A percentile compares a stretch with the other conserved stretches of the same genome.
Evolutionary conservation across 169 alveolate genomes (phyloP).

Genomic region (Eimeria mitis): DNA sequence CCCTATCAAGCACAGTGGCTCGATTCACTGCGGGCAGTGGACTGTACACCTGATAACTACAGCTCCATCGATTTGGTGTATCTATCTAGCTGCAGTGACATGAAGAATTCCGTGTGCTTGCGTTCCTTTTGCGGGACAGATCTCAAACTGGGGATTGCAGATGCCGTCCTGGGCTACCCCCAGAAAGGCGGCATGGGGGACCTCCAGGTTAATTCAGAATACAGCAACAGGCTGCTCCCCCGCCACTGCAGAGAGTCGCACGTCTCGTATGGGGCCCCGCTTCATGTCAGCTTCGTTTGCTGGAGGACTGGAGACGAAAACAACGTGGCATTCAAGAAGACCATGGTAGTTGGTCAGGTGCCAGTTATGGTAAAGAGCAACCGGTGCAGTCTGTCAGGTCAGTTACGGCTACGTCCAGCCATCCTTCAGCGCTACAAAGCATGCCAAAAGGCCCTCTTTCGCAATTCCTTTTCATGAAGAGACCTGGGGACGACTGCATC

Average conservation of each 20-base stretch:
- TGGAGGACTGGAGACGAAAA: slow-evolving; percentile 42
- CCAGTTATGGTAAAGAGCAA: slow-evolving; percentile 99
- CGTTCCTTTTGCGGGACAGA: slow-evolving; percentile 3
- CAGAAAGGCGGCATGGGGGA: slow-evolving; percentile 40
- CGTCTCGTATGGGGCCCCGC: slow-evolving; percentile 83
- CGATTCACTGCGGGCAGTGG: neutral
- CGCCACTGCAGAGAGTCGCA: slow-evolving; percentile 82
- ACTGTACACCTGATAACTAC: neutral
- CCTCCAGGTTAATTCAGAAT: slow-evolving; percentile 24
- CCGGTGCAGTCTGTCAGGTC: slow-evolving; percentile 89
- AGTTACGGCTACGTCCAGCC: neutral
- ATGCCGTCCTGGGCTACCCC: slow-evolving; percentile 46
- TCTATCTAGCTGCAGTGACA: neutral
- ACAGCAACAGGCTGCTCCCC: slow-evolving; percentile 68
- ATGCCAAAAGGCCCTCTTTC: neutral
- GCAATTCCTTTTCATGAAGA: neutral
- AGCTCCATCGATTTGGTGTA: neutral
- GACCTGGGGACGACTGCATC: neutral
- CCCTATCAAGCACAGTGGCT: neutral
- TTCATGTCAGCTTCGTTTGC: slow-evolving; percentile 63
- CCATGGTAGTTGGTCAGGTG: slow-evolving; percentile 95
- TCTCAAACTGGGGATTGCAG: slow-evolving; percentile 49
- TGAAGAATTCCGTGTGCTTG: neutral
- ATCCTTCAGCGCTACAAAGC: neutral
- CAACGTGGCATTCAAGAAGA: slow-evolving; percentile 48